A percentile compares a stretch with the other conserved stretches of the same genome.
Evolutionary conservation across 2,329 filamentous ascomycete species (phyloP).

Genomic region (Ophiognomonia clavigignenti-juglandacearum): DNA sequence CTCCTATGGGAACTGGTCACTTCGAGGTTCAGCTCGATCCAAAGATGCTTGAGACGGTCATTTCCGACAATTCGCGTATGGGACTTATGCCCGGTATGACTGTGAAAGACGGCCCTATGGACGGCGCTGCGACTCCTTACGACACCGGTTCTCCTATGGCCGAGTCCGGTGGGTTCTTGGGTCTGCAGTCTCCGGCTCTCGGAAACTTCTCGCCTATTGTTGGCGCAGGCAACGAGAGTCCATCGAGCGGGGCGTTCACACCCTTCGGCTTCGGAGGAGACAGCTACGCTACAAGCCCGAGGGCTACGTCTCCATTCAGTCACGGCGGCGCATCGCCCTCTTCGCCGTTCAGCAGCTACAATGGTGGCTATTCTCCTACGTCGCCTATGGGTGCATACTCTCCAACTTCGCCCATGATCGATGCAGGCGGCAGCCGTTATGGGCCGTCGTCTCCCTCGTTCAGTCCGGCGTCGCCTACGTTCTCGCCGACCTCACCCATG

Average conservation of each 20-base stretch:
- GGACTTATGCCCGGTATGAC: constrained; percentile 76
- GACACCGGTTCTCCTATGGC: constrained; percentile 78
- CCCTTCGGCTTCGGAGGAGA: constrained; percentile 5
- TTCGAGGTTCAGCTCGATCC: constrained; percentile 92
- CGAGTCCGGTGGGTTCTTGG: constrained; percentile 59
- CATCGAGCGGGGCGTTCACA: constrained; percentile 47
- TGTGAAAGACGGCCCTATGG: constrained; percentile 67
- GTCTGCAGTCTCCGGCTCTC: constrained; percentile 57
- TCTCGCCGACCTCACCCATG: constrained; percentile 58
- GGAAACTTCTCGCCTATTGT: constrained; percentile 75
- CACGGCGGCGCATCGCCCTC: constrained; percentile 50
- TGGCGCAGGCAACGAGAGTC: constrained; percentile 65
- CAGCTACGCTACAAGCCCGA: constrained; percentile 50
- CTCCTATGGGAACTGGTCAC: constrained; percentile 94
- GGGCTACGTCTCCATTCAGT: constrained; percentile 72
- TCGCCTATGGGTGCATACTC: constrained; percentile 72
- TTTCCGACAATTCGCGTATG: constrained; percentile 85
- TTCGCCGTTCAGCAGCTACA: constrained; percentile 55
- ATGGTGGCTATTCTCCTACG: constrained; percentile 66
- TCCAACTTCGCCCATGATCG: constrained; percentile 67
- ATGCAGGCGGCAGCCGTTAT: constrained; percentile 46
- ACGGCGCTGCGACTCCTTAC: constrained; percentile 90
- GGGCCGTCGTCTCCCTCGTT: constrained; percentile 55
- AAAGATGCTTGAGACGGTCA: constrained; percentile 91
- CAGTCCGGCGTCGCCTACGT: constrained; percentile 58